Evolutionary conservation across 345 rosid genomes (phyloP).

Genomic region (Stellera chamaejasme): DNA sequence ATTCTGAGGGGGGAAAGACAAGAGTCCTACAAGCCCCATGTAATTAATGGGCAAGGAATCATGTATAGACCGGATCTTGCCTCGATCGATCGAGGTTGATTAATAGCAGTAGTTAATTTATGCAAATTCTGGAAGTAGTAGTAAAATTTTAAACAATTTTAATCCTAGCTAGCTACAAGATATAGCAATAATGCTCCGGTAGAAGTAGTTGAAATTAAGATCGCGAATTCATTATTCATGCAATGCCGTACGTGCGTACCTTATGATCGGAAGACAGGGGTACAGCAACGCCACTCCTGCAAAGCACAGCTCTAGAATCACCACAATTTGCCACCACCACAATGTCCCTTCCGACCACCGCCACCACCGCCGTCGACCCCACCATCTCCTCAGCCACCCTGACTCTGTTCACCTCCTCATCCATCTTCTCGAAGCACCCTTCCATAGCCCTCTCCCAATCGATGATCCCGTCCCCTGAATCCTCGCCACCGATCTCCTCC

Average conservation of each 20-base stretch:
- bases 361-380: slow-evolving; percentile 38
- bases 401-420: slow-evolving; percentile 28
- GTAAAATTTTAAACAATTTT: too few relatives aligned
- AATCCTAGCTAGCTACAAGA: too few relatives aligned
- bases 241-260: slow-evolving; percentile 10
- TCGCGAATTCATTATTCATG: too few relatives aligned
- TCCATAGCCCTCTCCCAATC: slow-evolving; percentile 53
- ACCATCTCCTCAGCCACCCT: slow-evolving; percentile 16
- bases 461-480: slow-evolving; percentile 8
- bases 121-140: too few relatives aligned
- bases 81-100: too few relatives aligned
- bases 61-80: too few relatives aligned
- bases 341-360: slow-evolving; percentile 22
- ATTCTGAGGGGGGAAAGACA: too few relatives aligned
- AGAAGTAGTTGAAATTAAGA: too few relatives aligned
- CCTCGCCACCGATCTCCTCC: slow-evolving; percentile 23
- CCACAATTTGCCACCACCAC: slow-evolving; percentile 34
- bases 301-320: slow-evolving; percentile 31
- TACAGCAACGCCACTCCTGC: slow-evolving; percentile 18
- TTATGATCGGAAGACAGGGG: slow-evolving; percentile 32
- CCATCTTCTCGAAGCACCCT: slow-evolving; percentile 38
- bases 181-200: too few relatives aligned
- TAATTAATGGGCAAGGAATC: too few relatives aligned
- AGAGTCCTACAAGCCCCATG: too few relatives aligned
- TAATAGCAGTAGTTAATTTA: too few relatives aligned